Conservation (phyloP, 2,329 filamentous ascomycete genomes). For the Fusarium anguioides region DNA sequence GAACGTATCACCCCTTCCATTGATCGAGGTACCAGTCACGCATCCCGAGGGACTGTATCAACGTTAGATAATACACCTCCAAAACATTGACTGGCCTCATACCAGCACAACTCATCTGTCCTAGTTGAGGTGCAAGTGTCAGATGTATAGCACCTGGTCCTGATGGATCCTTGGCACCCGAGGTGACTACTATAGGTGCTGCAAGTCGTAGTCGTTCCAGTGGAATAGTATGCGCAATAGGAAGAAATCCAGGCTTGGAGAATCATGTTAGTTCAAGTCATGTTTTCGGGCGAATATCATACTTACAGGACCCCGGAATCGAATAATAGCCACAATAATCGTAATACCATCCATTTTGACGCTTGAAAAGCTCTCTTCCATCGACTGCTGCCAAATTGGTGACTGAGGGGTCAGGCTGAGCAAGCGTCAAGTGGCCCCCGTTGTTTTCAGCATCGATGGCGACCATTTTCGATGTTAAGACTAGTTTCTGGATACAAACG, state of each 20-base stretch:
- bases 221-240: background rate
- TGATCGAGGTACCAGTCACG: background rate
- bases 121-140: background rate
- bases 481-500: no score
- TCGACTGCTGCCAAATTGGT: background rate
- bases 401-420: background rate
- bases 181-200: background rate
- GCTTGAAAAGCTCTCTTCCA: background rate
- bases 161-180: background rate
- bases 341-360: background rate
- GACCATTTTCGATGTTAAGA: background rate
- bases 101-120: background rate
- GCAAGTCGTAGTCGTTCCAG: background rate
- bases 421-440: background rate
- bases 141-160: background rate
- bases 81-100: fast-evolving
- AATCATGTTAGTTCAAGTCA: background rate
- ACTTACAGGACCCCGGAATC: background rate
- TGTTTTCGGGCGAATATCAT: fast-evolving
- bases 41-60: background rate
- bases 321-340: background rate
- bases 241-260: background rate
- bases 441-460: background rate
- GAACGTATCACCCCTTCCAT: background rate
- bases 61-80: background rate